These are phyloP conservation scores for Hypseocharis bilobata DNA, from an alignment of 441 rosid genomes.

Conservation along the genomic window DNA sequence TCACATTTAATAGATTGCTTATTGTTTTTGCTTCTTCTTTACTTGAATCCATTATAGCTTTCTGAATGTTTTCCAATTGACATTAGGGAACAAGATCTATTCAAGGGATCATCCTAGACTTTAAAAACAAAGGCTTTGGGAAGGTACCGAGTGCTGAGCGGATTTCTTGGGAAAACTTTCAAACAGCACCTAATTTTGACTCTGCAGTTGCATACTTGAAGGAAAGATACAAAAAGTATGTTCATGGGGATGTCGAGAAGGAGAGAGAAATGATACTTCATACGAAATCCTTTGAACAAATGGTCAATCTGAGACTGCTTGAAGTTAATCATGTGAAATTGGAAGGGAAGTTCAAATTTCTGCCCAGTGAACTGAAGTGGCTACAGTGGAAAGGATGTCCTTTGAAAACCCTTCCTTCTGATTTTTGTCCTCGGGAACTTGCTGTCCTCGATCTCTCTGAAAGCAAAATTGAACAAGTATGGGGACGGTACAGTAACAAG, in stretches of 20 bases:
- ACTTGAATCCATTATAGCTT: neutral
- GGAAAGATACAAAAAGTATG: conserved; percentile 6
- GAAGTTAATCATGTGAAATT: conserved; percentile 43
- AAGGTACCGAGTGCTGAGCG: conserved; percentile 9
- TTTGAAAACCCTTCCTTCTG: conserved; percentile 36
- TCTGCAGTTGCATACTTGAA: conserved; percentile 22
- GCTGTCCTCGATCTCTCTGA: conserved; percentile 59
- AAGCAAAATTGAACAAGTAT: conserved; percentile 34
- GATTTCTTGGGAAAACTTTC: conserved; percentile 12
- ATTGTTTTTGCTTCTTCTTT: neutral
- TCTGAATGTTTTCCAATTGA: neutral
- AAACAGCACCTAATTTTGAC: neutral
- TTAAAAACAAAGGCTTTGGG: conserved; percentile 20
- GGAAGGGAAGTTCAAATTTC: conserved; percentile 37
- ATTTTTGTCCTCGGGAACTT: conserved; percentile 31
- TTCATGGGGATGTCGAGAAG: conserved; percentile 14
- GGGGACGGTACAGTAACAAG: conserved; percentile 18
- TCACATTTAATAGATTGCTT: neutral
- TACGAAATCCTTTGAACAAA: conserved; percentile 31
- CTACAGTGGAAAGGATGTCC: conserved; percentile 64
- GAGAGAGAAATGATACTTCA: conserved; percentile 22
- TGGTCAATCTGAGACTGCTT: conserved; percentile 50
- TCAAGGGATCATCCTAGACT: conserved; percentile 43
- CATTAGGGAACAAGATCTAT: conserved; percentile 42
- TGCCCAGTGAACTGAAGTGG: conserved; percentile 50